phyloP scores from a whole-genome alignment of 2,329 filamentous ascomycete genomes.

The Penicillium sp. region DNA sequence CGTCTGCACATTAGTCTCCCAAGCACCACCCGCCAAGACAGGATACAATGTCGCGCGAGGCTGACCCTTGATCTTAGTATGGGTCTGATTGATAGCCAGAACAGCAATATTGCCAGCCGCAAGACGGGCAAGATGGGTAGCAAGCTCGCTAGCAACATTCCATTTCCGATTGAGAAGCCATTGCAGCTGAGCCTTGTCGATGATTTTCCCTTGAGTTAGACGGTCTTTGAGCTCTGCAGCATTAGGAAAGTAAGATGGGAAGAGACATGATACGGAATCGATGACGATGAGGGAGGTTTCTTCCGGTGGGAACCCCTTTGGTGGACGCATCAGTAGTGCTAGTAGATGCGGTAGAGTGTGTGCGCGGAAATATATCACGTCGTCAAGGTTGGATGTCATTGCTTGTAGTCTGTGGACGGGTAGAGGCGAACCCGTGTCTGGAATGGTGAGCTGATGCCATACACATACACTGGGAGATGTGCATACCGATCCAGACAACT shows the following conservation, averaged over 20 bases:
- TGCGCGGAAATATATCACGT: slow-evolving; percentile 61
- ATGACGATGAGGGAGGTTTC: slow-evolving; percentile 67
- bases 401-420: slow-evolving; percentile 46
- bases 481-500: slow-evolving; percentile 80
- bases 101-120: slow-evolving; percentile 70
- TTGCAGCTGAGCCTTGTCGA: slow-evolving; percentile 41
- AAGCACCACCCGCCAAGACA: slow-evolving; percentile 68
- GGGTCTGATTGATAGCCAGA: slow-evolving; percentile 72
- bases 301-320: slow-evolving; percentile 57
- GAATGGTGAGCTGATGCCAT: background rate
- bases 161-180: slow-evolving; percentile 41
- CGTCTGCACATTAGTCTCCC: slow-evolving; percentile 73
- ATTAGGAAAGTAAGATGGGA: slow-evolving; percentile 73
- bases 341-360: slow-evolving; percentile 62
- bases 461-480: background rate
- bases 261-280: slow-evolving; percentile 70
- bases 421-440: slow-evolving; percentile 50
- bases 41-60: slow-evolving; percentile 65
- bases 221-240: slow-evolving; percentile 37
- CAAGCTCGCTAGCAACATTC: slow-evolving; percentile 63
- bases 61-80: slow-evolving; percentile 70
- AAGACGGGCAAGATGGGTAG: slow-evolving; percentile 60
- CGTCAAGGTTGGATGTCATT: slow-evolving; percentile 44
- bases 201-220: slow-evolving; percentile 27
- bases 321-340: slow-evolving; percentile 67